phyloP scores from a whole-genome alignment of 2,329 filamentous ascomycete genomes.

The Fusarium clavum region DNA sequence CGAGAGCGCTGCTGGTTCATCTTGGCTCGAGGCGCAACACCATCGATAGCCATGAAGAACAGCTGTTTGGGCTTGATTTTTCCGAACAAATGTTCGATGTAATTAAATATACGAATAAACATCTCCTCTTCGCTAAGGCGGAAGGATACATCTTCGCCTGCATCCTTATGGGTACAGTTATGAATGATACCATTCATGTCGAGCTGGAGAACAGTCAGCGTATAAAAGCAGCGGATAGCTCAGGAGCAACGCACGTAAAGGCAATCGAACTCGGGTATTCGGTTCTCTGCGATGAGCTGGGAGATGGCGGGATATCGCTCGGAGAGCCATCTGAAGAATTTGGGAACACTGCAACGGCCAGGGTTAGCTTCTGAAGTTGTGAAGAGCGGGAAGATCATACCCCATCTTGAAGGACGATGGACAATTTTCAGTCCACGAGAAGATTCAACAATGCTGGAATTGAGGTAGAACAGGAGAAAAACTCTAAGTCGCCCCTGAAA shows the following conservation, averaged over 20 bases:
- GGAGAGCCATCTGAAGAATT: conserved; percentile 99
- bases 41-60: conserved; percentile 99
- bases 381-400: conserved; percentile 31
- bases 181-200: conserved; percentile 99
- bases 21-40: conserved; percentile 96
- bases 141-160: conserved; percentile 85
- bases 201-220: conserved; percentile 62
- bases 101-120: conserved; percentile 99
- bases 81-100: conserved; percentile 97
- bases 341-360: conserved; percentile 69
- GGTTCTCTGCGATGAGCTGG: conserved; percentile 97
- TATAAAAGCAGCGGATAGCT: conserved; percentile 25
- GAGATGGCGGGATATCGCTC: conserved; percentile 99
- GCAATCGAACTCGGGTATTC: conserved; percentile 98
- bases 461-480: conserved; percentile 7
- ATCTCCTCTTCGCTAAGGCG: conserved; percentile 97
- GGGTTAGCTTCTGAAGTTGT: conserved; percentile 27
- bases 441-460: conserved; percentile 16
- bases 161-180: conserved; percentile 98
- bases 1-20: conserved; percentile 99
- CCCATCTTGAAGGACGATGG: conserved; percentile 47
- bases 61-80: conserved; percentile 99
- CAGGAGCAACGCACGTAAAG: conserved; percentile 74
- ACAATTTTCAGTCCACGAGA: conserved; percentile 41
- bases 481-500: conserved; percentile 27